phyloP scores from a whole-genome alignment of 2,329 filamentous ascomycete species.

The Stachybotrys echinatus region DNA sequence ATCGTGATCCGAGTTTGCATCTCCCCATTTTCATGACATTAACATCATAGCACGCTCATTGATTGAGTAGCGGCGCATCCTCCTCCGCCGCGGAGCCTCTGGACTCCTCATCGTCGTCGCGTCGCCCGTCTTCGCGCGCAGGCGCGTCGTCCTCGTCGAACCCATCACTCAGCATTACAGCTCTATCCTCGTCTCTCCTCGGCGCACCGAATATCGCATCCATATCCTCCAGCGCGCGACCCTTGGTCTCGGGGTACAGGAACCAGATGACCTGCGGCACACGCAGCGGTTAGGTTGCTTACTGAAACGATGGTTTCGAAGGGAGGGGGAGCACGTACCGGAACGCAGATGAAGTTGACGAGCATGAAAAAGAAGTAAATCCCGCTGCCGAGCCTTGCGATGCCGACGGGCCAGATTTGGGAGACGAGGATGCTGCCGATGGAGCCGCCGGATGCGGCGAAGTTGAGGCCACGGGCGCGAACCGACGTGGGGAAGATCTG shows the following conservation, averaged over 20 bases:
- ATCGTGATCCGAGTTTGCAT: too few relatives aligned
- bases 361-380: slow-evolving; percentile 49
- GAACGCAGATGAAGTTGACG: slow-evolving; percentile 26
- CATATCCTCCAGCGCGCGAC: slow-evolving; percentile 37
- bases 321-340: slow-evolving; percentile 19
- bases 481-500: slow-evolving; percentile 52
- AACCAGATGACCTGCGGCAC: slow-evolving; percentile 29
- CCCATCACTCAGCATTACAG: not conserved
- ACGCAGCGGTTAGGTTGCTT: not conserved
- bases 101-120: not conserved
- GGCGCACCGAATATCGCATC: slow-evolving; percentile 31
- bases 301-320: slow-evolving; percentile 3
- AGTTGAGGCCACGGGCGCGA: slow-evolving; percentile 51
- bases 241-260: slow-evolving; percentile 40
- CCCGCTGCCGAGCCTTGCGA: slow-evolving; percentile 41
- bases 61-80: slow-evolving; percentile 5
- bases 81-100: slow-evolving; percentile 1
- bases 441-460: slow-evolving; percentile 49
- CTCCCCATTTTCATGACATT: too few relatives aligned
- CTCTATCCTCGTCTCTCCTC: not conserved
- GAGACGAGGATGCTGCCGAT: slow-evolving; percentile 49
- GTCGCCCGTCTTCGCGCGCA: not conserved
- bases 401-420: slow-evolving; percentile 51
- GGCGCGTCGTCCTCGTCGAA: not conserved
- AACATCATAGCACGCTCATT: too few relatives aligned